These are phyloP conservation scores for Eurotiales sp. DNA, from an alignment of 2,329 filamentous ascomycete species.

Conservation along the genomic window DNA sequence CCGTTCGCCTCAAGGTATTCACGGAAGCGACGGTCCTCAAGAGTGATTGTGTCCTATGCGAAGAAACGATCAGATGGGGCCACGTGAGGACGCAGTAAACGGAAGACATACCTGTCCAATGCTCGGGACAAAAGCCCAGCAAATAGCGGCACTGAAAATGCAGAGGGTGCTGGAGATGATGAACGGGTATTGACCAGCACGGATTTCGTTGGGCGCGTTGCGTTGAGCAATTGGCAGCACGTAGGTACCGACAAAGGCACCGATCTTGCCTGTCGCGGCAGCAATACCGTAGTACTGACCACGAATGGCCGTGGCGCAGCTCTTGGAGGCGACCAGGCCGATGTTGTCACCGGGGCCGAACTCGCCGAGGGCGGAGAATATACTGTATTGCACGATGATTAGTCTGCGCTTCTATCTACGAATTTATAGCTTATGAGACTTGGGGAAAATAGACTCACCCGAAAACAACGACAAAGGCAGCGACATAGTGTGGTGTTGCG, in stretches of 20 bases:
- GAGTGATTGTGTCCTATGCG: conserved; percentile 71
- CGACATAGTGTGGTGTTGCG: conserved; percentile 64
- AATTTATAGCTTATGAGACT: too few species aligned
- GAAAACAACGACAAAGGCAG: conserved; percentile 73
- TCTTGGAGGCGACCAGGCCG: conserved; percentile 80
- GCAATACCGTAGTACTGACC: conserved; percentile 64
- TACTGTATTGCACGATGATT: conserved; percentile 31
- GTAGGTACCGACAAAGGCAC: conserved; percentile 79
- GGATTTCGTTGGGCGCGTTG: conserved; percentile 52
- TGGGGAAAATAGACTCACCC: conserved; percentile 44
- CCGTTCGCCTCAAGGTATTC: conserved; percentile 69
- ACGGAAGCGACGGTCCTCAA: conserved; percentile 73
- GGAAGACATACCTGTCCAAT: conserved; percentile 55
- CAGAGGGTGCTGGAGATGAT: conserved; percentile 77
- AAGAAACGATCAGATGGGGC: not conserved
- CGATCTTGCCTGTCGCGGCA: conserved; percentile 45
- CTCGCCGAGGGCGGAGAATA: conserved; percentile 75
- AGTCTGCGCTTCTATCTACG: not conserved
- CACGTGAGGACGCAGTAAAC: not conserved
- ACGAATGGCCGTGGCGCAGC: conserved; percentile 80
- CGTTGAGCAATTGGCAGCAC: conserved; percentile 69
- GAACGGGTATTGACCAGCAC: conserved; percentile 79
- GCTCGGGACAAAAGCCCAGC: conserved; percentile 66
- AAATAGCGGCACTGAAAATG: conserved; percentile 66
- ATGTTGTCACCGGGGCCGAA: conserved; percentile 90